Conservation (phyloP, 768 basidiomycete genomes). For the Lactifluus subvellereus region DNA sequence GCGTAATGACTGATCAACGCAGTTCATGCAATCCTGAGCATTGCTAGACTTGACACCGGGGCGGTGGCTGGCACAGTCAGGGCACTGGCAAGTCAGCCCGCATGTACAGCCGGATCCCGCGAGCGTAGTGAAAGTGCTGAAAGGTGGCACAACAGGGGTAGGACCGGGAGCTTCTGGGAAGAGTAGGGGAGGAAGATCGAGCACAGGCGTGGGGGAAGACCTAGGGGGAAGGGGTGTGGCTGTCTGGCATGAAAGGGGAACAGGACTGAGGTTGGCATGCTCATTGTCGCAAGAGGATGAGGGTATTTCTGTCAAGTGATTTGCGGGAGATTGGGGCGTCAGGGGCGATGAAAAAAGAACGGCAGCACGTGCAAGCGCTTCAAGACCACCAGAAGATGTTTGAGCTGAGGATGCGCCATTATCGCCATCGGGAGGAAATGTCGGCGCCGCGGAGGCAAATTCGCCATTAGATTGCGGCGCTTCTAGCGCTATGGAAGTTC, state of each 20-base stretch:
- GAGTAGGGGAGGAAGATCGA: conserved; percentile 22
- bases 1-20: conserved; percentile 17
- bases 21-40: conserved; percentile 16
- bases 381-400: conserved; percentile 9
- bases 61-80: conserved; percentile 15
- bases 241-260: neutral
- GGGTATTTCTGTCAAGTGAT: neutral
- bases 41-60: neutral
- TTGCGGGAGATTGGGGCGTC: neutral
- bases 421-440: neutral
- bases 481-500: neutral
- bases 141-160: conserved; percentile 21
- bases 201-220: conserved; percentile 7
- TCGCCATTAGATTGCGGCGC: neutral
- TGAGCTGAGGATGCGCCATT: conserved; percentile 2
- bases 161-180: conserved; percentile 13
- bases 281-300: neutral
- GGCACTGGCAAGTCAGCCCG: conserved; percentile 24
- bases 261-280: neutral
- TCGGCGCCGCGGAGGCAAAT: neutral
- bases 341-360: conserved; percentile 11
- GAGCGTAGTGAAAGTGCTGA: conserved; percentile 24
- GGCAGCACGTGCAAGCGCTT: conserved; percentile 22
- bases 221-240: neutral
- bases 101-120: conserved; percentile 26